phyloP scores from a whole-genome alignment of 2,329 filamentous ascomycete species.

The Chrysoporthe cubensis region DNA sequence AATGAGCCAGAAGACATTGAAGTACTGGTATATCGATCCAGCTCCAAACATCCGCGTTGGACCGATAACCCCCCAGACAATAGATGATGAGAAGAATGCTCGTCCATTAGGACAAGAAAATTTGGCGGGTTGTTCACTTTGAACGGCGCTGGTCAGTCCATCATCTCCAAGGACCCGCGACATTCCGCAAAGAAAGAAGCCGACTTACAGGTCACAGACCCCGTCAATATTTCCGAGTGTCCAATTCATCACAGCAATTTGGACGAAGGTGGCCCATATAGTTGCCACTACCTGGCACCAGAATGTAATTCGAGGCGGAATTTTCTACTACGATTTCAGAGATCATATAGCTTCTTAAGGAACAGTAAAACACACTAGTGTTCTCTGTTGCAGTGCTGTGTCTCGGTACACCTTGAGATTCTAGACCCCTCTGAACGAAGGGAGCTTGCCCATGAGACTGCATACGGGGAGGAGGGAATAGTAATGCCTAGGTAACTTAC shows the following conservation, averaged over 20 bases:
- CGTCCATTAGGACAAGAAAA: constrained; percentile 49
- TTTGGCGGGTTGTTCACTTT: constrained; percentile 45
- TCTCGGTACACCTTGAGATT: no score
- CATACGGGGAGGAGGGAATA: not conserved
- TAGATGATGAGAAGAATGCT: constrained; percentile 55
- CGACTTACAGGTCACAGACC: constrained; percentile 48
- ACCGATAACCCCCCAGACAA: constrained; percentile 63
- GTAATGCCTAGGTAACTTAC: not conserved
- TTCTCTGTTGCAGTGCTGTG: no score
- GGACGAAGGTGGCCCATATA: constrained; percentile 48
- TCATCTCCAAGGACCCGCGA: constrained; percentile 27
- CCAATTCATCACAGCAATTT: constrained; percentile 51
- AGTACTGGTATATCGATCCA: constrained; percentile 52
- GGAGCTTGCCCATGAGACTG: no score
- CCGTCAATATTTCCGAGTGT: constrained; percentile 50
- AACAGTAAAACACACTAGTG: not conserved
- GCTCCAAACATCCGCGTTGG: constrained; percentile 58
- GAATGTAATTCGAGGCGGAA: constrained; percentile 48
- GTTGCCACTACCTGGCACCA: constrained; percentile 46
- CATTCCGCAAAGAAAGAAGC: no score
- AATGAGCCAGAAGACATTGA: constrained; percentile 59
- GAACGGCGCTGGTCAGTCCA: constrained; percentile 42
- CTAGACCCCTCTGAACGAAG: no score
- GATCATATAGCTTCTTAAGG: not conserved
- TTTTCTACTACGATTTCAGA: constrained; percentile 30